A percentile compares a stretch with the other conserved stretches of the same genome.
phyloP scores from a whole-genome alignment of 306 rosid species.

The Quercus wislizeni region DNA sequence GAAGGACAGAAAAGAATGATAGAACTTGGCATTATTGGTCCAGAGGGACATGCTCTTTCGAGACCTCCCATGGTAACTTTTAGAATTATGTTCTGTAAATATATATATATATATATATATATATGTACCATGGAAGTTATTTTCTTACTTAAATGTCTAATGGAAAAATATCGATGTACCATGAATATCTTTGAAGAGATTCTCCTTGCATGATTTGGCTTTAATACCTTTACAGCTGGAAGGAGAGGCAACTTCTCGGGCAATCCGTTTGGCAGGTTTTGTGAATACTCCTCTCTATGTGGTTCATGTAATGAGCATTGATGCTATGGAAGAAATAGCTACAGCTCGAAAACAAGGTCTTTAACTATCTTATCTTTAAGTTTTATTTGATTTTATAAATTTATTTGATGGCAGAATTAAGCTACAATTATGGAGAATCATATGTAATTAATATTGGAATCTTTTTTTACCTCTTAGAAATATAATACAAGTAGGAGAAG shows the following conservation, averaged over 20 bases:
- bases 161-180: not conserved
- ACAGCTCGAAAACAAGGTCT: slow-evolving; percentile 85
- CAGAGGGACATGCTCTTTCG: slow-evolving; percentile 97
- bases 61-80: slow-evolving; percentile 79
- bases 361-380: slow-evolving; percentile 11
- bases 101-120: not conserved
- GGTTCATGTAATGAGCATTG: slow-evolving; percentile 97
- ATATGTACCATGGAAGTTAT: too few species aligned
- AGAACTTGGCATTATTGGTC: slow-evolving; percentile 96
- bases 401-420: not conserved
- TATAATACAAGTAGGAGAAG: not conserved
- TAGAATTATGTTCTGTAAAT: not conserved
- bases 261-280: slow-evolving; percentile 77
- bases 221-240: slow-evolving; percentile 55
- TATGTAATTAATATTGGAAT: too few species aligned
- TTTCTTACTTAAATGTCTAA: too few species aligned
- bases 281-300: slow-evolving; percentile 87
- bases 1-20: slow-evolving; percentile 91
- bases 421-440: not conserved
- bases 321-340: slow-evolving; percentile 96
- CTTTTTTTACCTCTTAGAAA: not conserved
- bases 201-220: slow-evolving; percentile 24
- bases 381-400: not conserved
- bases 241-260: slow-evolving; percentile 96
- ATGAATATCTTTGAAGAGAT: not conserved